Evolutionary conservation across 306 rosid genomes (phyloP), one percentile per base, ranked within the genome.

Genomic region (Quercus wislizeni): DNA sequence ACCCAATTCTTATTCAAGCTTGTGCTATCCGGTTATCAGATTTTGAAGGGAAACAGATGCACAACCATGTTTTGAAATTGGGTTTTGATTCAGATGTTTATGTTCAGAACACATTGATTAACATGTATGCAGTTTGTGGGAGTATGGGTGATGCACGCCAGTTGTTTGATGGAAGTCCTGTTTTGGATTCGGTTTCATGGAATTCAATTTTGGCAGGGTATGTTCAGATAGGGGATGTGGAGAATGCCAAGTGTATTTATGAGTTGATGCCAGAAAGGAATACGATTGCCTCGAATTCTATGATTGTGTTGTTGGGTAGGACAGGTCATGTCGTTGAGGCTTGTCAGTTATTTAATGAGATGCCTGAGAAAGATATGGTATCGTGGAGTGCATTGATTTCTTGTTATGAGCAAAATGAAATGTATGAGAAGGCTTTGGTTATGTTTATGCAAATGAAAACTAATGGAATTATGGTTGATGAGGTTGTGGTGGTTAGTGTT

Each of bases 301-400:
- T 93, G 94, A 86, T 91, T 70, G 91, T 78, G 46, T 59, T 91
- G 72, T 87, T 88, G 30, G 94, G 93, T 3, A 87, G 76, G 81
- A 69, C 71, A 33, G 93, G 93, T 56, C 74, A 61, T 71, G 86
- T 89, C 57, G 75, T 0, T 21, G 87, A 89, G 74, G 97, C 97
- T 1, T 18, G 68, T 57, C 49, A 35, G 64, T 54, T 93, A 59
- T 93, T 91, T 74, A 49, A 85, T 78, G 91, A 55, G 75, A 58
- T 93, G 54, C 67, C 72, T 14, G 71, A 68, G 8, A 88, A 84
- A 80, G 98, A 88, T 74, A 91, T 93, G 93, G 86, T 91, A 65
- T 86, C 93, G 0, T 93, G 98, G 98, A 93, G 93, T 62, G 95
- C 98, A 0, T 2, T 93, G 89, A 81, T 93, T 86, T 82, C 97